These are phyloP conservation scores for Casuarina cunninghamiana DNA, from an alignment of 306 rosid species.

Conservation along the genomic window DNA sequence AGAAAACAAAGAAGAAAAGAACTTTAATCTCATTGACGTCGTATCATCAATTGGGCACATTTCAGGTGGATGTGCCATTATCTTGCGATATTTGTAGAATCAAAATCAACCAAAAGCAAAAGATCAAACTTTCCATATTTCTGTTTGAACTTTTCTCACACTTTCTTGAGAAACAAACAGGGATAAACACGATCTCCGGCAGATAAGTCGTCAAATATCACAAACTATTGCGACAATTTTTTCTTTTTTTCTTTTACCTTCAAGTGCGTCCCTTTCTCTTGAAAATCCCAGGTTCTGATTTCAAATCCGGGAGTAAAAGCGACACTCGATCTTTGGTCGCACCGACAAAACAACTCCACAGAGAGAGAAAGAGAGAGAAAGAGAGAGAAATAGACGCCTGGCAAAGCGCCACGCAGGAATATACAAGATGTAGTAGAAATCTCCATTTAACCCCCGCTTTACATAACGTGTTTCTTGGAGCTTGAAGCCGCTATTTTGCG, in stretches of 20 bases:
- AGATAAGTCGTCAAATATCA: neutral
- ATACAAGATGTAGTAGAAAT: too few relatives aligned
- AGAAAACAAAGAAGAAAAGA: neutral
- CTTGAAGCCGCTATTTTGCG: too few relatives aligned
- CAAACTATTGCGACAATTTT: neutral
- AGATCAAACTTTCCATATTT: neutral
- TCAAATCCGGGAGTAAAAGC: constrained; percentile 5
- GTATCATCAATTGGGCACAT: neutral
- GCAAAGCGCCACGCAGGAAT: neutral
- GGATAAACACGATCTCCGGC: neutral
- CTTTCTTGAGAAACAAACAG: neutral
- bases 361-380: neutral
- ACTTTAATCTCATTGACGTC: neutral
- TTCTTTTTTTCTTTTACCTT: neutral
- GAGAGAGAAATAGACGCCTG: neutral
- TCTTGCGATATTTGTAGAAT: neutral
- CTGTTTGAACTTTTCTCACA: neutral
- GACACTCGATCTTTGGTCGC: constrained; percentile 7
- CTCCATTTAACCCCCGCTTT: too few relatives aligned
- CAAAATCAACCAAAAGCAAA: neutral
- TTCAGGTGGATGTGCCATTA: neutral
- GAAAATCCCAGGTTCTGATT: neutral
- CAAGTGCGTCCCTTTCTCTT: neutral
- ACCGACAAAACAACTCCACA: neutral
- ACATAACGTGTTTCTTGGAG: too few relatives aligned